Evolutionary conservation across 2,329 filamentous ascomycete genomes (phyloP), one percentile per base, ranked within the genome.

Genomic region (Colletotrichum sp.): DNA sequence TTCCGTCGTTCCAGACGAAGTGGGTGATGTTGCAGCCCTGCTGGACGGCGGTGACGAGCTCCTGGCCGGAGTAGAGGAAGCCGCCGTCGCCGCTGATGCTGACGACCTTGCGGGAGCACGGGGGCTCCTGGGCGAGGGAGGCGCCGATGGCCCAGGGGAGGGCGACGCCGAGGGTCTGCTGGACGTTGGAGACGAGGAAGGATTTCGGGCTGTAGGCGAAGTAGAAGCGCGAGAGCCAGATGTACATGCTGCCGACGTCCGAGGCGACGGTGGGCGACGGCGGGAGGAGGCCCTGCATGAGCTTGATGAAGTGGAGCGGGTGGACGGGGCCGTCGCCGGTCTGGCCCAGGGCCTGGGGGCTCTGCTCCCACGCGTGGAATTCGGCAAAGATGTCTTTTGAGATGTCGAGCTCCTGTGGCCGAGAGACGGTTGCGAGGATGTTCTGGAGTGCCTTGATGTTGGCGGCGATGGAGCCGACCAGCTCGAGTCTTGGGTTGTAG

Each of bases 1-100:
- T 82, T 58, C 84, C 84, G 75, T 88, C 86, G 76, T 88, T 88
- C 85, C 86, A 87, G 75, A 87, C 81, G 74, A 88, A 87, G 76
- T 88, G 86, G 21, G 86, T 87, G 76, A 88, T 86, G 70, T 87
- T 83, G 78, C 86, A 87, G 9, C 82, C 81, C 63, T 87, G 85
- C 75, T 83, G 82, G 18, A 87, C 85, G 6, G 86, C 86, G 1
- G 86, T 88, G 0, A 79, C 82, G 5, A 87, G 79, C 73, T 88
- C 86, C 73, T 86, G 84, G 0, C 82, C 82, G 24, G 84, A 85
- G 81, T 87, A 88, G 81, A 87, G 86, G 79, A 88, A 88, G 24
- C 86, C 86, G 21, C 86, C 86, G 76, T 88, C 86, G 54, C 86
- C 86, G 69, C 81, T 83, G 58, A 88, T 72, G 51, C 81, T 84